Conservation (phyloP, 805 yeast genomes). For the Nakazawaea pomicola region DNA sequence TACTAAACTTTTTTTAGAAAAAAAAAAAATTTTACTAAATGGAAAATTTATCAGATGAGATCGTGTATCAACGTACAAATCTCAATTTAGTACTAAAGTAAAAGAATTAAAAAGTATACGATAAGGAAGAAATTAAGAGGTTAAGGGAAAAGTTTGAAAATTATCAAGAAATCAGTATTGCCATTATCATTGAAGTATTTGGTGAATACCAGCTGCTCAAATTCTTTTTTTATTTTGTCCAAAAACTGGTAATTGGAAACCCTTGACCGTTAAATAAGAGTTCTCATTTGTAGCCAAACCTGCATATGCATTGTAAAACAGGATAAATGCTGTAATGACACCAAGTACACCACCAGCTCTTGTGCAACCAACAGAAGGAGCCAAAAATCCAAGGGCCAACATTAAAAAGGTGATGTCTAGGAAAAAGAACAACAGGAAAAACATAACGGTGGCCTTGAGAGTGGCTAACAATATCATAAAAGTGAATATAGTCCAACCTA, state of each 20-base stretch:
- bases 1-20: not conserved
- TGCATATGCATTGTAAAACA: conserved; percentile 69
- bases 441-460: conserved; percentile 48
- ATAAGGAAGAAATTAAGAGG: too few species aligned
- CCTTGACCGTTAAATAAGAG: conserved; percentile 43
- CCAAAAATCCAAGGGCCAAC: conserved; percentile 46
- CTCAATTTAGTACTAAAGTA: too few species aligned
- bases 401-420: conserved; percentile 51
- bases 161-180: too few species aligned
- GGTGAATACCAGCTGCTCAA: too few species aligned
- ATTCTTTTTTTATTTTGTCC: conserved; percentile 16
- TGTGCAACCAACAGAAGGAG: conserved; percentile 32
- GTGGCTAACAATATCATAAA: conserved; percentile 53
- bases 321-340: conserved; percentile 52
- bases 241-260: conserved; percentile 24
- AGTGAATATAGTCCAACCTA: conserved; percentile 64
- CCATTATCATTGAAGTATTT: not conserved
- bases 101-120: too few species aligned
- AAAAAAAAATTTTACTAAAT: not conserved
- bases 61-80: too few species aligned
- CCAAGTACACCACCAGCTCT: conserved; percentile 66
- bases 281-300: conserved; percentile 64
- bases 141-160: too few species aligned
- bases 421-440: conserved; percentile 48
- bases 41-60: conserved; percentile 1